Percentiles rank a stretch among this genome's conserved stretches.
Evolutionary conservation across 495 filamentous ascomycete genomes (phyloP).

Genomic region (Aspergillus saccharolyticus): DNA sequence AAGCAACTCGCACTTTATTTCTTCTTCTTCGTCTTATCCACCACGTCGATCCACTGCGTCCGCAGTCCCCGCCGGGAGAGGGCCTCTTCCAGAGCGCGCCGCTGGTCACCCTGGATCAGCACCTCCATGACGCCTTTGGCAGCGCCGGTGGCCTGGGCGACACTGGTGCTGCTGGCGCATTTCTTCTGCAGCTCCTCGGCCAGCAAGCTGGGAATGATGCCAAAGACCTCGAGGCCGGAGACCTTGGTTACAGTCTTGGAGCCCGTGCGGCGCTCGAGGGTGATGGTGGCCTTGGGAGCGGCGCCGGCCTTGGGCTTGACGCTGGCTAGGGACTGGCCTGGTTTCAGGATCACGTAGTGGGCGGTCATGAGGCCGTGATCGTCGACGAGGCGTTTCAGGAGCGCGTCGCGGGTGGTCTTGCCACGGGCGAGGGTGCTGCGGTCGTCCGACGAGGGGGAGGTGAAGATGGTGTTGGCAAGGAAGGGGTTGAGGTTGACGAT

Average conservation of each 20-base stretch:
- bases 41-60: conserved; percentile 55
- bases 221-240: conserved; percentile 57
- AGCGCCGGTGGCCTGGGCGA: conserved; percentile 56
- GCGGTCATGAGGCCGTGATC: conserved; percentile 44
- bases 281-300: conserved; percentile 54
- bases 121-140: conserved; percentile 66
- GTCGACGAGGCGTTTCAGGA: conserved; percentile 55
- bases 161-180: conserved; percentile 66
- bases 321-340: conserved; percentile 43
- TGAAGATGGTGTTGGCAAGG: conserved; percentile 59
- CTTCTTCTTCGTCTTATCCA: conserved; percentile 70
- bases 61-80: conserved; percentile 56
- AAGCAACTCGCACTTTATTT: conserved; percentile 30
- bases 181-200: conserved; percentile 68
- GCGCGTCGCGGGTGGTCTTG: conserved; percentile 56
- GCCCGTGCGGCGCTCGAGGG: conserved; percentile 60
- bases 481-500: conserved; percentile 59
- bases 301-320: conserved; percentile 60
- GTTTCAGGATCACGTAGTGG: conserved; percentile 53
- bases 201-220: conserved; percentile 53
- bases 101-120: conserved; percentile 65
- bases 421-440: conserved; percentile 54
- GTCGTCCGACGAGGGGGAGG: conserved; percentile 46
- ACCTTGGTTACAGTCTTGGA: conserved; percentile 66
- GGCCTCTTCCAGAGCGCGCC: conserved; percentile 54